These are phyloP conservation scores for Suillus occidentalis DNA, from an alignment of 768 basidiomycete genomes.

Conservation along the genomic window DNA sequence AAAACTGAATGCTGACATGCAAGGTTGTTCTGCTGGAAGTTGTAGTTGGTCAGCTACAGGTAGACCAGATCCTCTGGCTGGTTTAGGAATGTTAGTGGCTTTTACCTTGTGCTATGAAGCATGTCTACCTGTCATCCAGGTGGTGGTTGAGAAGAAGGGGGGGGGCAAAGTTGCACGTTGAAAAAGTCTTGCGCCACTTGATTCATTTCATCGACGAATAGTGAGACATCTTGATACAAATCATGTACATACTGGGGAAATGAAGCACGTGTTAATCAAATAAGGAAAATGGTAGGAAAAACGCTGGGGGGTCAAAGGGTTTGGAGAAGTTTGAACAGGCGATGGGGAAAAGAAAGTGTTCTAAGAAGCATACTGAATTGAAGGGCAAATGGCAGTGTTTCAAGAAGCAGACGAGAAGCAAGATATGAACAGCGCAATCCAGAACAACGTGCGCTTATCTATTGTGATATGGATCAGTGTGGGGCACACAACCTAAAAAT, in stretches of 20 bases:
- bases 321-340: too few species aligned
- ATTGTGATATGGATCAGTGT: neutral
- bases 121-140: neutral
- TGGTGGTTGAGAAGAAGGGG: neutral
- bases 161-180: neutral
- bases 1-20: too few species aligned
- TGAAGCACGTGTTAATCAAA: neutral
- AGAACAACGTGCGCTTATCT: neutral
- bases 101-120: neutral
- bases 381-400: neutral
- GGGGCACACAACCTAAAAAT: neutral
- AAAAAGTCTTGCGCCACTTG: neutral
- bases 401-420: neutral
- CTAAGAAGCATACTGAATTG: neutral
- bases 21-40: neutral
- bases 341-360: too few species aligned
- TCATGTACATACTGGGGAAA: neutral
- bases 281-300: too few species aligned
- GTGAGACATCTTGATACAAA: neutral
- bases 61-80: neutral
- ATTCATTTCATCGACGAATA: neutral
- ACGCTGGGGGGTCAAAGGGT: neutral
- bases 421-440: neutral
- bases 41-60: neutral
- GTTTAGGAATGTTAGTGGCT: neutral